phyloP scores from a whole-genome alignment of 108 stramenopile species.

The Cyclotella baltica region DNA sequence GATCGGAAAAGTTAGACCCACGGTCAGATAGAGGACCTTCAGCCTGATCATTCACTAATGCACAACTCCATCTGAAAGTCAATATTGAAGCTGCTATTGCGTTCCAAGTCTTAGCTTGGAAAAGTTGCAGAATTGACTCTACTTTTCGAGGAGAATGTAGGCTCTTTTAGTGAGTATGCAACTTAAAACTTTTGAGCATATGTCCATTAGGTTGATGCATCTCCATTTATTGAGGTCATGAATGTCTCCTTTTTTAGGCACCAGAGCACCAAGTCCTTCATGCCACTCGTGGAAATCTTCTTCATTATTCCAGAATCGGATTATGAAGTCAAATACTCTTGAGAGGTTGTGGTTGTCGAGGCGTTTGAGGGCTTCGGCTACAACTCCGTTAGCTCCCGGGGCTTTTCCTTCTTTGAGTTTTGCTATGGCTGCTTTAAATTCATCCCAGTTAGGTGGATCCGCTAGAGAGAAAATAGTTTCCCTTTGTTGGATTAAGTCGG shows the following conservation, averaged over 20 bases:
- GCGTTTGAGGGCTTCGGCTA: constrained; percentile 21
- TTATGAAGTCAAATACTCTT: constrained; percentile 2
- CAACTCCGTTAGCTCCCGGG: constrained; percentile 16
- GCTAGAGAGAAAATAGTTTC: neutral
- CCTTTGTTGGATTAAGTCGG: neutral
- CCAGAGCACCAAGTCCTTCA: constrained; percentile 3
- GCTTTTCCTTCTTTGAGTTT: constrained; percentile 27
- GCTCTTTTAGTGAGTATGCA: constrained; percentile 1
- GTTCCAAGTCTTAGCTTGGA: too few species aligned
- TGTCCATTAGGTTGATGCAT: constrained; percentile 27
- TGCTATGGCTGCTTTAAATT: constrained; percentile 11
- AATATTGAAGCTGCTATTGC: too few species aligned
- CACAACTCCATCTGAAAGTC: too few species aligned
- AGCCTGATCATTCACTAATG: too few species aligned
- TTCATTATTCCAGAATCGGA: constrained; percentile 17
- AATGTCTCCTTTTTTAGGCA: constrained; percentile 20
- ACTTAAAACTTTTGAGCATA: constrained; percentile 21
- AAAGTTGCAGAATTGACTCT: too few species aligned
- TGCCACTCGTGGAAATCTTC: constrained; percentile 22
- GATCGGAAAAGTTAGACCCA: too few species aligned
- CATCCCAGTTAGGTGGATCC: constrained; percentile 14
- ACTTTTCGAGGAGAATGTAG: constrained; percentile 18
- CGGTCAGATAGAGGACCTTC: too few species aligned
- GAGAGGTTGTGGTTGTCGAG: constrained; percentile 17
- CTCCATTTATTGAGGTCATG: constrained; percentile 21